Evolutionary conservation across 805 yeast species (phyloP), one percentile per base, ranked within the genome.

Genomic region (Candida odintsovae): DNA sequence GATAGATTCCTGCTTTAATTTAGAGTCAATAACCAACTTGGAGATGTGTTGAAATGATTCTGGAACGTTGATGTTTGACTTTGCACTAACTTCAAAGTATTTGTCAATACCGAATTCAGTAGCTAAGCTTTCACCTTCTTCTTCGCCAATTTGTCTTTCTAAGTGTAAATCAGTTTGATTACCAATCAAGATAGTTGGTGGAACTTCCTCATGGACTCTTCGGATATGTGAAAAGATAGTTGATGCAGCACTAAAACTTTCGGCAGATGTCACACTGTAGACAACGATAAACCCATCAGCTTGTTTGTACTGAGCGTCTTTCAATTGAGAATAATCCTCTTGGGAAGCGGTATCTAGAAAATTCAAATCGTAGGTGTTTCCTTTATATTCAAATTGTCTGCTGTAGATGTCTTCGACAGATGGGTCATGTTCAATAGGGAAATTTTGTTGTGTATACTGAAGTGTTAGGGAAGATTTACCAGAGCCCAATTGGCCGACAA

Each of bases 261-360:
- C 55, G 6, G 46, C 13, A 13, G 42, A 35, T 13, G 47, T 47
- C 4, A 54, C 50, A n/a, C 45, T 47, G 45, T 43, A 58, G 4
- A 52, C 53, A 3, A 58, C 40, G 8, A 56, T 23, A 21, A 56
- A 49, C 1, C 58, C 62, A 33, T 57, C 61, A 18, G 57, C 56
- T 36, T 58, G 52, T 20, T 42, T 42, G 11, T 48, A 44, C 38
- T 58, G 62, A 69, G 60, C 18, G 18, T 85, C 94, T 50, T 77
- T 68, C 72, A 78, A 63, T 28, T 89, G 84, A 38, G 85, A 77
- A 62, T 84, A 85, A 62, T 83, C 90, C 63, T 86, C 94, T 68
- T 83, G 90, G 26, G 86, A 86, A 7, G 90, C 90, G 16, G 90
- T 84, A 60, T 84, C 92, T 56, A 84, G 71, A 41, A 84, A 78